Evolutionary conservation across 2,329 filamentous ascomycete genomes (phyloP), one percentile per base, ranked within the genome.

Genomic region (Aureobasidium sp.): DNA sequence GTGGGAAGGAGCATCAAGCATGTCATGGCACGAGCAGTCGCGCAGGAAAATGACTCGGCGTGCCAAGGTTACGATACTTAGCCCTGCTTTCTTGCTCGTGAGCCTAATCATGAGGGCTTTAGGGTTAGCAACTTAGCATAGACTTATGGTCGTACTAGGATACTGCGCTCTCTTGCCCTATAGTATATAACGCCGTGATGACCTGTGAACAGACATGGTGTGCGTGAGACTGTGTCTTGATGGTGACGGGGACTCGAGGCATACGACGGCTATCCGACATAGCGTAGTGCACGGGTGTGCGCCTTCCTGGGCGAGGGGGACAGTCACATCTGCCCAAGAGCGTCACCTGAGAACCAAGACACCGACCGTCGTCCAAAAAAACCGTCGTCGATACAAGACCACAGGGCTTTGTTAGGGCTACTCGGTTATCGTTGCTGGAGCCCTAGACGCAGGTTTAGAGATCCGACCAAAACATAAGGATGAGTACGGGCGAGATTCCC

Each of bases 341-440:
- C 37, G 17, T 40, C 50, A 29, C 12, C 45, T 24, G 14, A 29
- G 15, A 29, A 48, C 37, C 50, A 54, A 50, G 47, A 35, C 50
- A 54, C 37, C 22, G 24, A 24, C 24, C 15, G 15, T n/a, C 37
- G 14, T 27, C 45, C 12, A 14, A 6, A 9, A 48, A 29, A 54
- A 27, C 37, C 17, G 50, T 39, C 50, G 24, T 29, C 24, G 17
- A 15, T 54, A 27, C 7, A n/a, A 39, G 33, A 40, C 17, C 24
- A 14, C 50, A 54, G 52, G 52, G 52, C 52, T 44, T 56, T 29
- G 54, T 47, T 58, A 58, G 54, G 54, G 54, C 42, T 58, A 8
- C 3, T 45, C 54, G 54, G 40, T 37, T 12, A 31, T 58, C 42
- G 7, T 2, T 47, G 14, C 24, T 5, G n/a, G 2, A 14, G 40